phyloP scores from a whole-genome alignment of 2,329 filamentous ascomycete genomes.

The Pestalotiopsis sp. region DNA sequence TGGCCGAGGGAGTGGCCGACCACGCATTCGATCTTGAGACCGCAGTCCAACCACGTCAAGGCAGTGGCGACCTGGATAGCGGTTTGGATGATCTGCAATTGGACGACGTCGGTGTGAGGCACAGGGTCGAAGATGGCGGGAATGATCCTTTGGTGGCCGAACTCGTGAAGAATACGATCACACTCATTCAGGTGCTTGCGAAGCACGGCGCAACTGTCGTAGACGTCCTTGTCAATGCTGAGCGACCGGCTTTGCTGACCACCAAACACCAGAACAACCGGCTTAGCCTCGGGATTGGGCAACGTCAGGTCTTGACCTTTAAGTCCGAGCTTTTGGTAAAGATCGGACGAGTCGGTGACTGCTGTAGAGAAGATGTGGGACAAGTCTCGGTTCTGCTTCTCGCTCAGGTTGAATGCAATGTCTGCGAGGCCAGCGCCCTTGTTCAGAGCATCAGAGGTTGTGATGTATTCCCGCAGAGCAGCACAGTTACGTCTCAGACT shows the following conservation, averaged over 20 bases:
- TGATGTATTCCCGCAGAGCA: neutral
- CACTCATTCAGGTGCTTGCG: constrained; percentile 25
- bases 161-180: constrained; percentile 12
- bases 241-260: constrained; percentile 33
- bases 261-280: constrained; percentile 37
- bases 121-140: constrained; percentile 32
- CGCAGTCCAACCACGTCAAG: constrained; percentile 36
- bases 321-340: neutral
- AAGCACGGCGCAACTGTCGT: constrained; percentile 24
- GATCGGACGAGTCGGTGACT: neutral
- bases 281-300: neutral
- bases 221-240: constrained; percentile 31
- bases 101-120: constrained; percentile 24
- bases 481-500: neutral
- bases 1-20: constrained; percentile 46
- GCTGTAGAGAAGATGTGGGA: neutral
- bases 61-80: constrained; percentile 40
- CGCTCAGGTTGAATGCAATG: constrained; percentile 1
- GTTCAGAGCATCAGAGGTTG: neutral
- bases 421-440: neutral
- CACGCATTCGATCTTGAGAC: constrained; percentile 31
- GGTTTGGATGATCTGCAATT: constrained; percentile 41
- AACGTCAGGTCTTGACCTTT: neutral
- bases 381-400: neutral
- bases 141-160: constrained; percentile 28